Conservation (phyloP, 768 basidiomycete species). For the Pleurotus citrinopileatus region DNA sequence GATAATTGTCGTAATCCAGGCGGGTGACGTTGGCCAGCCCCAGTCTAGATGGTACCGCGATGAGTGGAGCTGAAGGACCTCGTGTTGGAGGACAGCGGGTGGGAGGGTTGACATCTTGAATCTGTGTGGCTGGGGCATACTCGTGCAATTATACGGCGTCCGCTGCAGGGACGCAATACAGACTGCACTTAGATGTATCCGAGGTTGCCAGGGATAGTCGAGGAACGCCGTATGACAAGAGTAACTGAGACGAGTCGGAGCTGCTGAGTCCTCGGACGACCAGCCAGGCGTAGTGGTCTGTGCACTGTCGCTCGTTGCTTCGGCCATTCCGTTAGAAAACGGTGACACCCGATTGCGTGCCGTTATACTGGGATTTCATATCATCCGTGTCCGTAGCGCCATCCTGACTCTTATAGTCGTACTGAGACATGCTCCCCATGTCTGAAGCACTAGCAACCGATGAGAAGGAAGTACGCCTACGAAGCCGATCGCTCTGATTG, state of each 20-base stretch:
- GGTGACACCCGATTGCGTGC: conserved; percentile 82
- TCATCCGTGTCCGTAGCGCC: conserved; percentile 78
- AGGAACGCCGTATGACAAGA: neutral
- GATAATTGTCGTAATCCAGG: neutral
- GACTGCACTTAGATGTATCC: neutral
- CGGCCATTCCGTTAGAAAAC: conserved; percentile 65
- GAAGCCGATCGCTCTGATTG: conserved; percentile 88
- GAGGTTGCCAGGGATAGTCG: neutral
- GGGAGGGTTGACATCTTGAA: neutral
- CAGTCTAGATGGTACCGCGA: neutral
- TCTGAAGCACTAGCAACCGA: conserved; percentile 74
- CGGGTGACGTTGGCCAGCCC: neutral
- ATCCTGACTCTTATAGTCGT: conserved; percentile 90
- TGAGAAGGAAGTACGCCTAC: conserved; percentile 71
- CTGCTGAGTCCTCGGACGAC: too few relatives aligned
- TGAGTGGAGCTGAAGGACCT: neutral
- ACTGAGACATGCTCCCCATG: conserved; percentile 72
- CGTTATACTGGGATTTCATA: conserved; percentile 85
- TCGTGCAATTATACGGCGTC: neutral
- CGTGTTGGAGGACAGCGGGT: neutral
- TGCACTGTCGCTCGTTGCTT: too few relatives aligned
- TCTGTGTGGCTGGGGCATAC: neutral
- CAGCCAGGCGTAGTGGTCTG: too few relatives aligned
- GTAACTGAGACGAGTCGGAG: neutral
- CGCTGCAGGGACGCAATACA: too few relatives aligned